These are phyloP conservation scores for Blepharisma stoltei DNA, from an alignment of 73 alveolate genomes.

Conservation along the genomic window DNA sequence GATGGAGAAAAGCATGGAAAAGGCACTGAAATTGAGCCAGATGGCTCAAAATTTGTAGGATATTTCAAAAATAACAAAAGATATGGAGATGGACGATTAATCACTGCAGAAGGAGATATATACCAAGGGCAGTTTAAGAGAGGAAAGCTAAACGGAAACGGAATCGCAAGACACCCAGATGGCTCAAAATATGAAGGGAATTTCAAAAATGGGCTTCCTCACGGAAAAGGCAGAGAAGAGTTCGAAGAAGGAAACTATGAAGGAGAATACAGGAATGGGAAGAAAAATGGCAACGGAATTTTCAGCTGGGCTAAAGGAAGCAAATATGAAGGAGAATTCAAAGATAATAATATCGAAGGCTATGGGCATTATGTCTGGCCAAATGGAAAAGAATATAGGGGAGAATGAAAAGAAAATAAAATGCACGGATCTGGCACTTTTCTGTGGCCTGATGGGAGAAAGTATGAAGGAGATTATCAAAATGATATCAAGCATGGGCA, in stretches of 20 bases:
- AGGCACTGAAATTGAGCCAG: background rate
- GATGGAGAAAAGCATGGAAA: background rate
- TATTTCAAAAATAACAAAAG: background rate
- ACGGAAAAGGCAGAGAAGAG: constrained; percentile 14
- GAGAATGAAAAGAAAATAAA: constrained; percentile 44
- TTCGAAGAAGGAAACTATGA: background rate
- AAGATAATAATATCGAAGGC: constrained; percentile 48
- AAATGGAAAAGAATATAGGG: constrained; percentile 43
- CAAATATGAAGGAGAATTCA: constrained; percentile 47
- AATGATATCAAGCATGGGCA: constrained; percentile 34
- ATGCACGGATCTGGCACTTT: constrained; percentile 55
- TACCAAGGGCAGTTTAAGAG: background rate
- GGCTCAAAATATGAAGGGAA: constrained; percentile 30
- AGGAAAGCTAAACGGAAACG: background rate
- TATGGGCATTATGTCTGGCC: constrained; percentile 42
- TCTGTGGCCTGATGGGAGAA: constrained; percentile 55
- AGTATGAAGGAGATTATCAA: constrained; percentile 48
- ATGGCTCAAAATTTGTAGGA: constrained; percentile 16
- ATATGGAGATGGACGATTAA: background rate
- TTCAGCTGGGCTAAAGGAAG: background rate
- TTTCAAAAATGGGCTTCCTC: background rate
- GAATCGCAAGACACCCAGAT: background rate
- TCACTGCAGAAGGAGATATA: background rate
- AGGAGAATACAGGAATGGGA: background rate
- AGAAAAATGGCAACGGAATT: background rate